Percentiles rank a stretch among this genome's conserved stretches.
These are phyloP conservation scores for Agaricales sp. DNA, from an alignment of 1,284 basidiomycete genomes.

Conservation along the genomic window DNA sequence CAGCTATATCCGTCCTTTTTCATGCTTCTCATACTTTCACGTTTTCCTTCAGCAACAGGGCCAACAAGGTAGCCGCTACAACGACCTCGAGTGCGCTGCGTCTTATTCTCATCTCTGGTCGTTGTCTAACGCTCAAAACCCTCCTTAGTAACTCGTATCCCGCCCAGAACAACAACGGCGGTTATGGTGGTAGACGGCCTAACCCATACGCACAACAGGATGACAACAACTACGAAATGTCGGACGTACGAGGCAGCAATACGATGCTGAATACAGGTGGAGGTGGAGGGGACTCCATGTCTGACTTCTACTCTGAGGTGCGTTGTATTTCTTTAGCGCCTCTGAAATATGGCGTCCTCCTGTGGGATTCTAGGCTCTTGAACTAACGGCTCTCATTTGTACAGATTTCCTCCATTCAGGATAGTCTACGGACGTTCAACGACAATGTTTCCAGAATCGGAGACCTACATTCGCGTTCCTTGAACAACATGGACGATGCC, in stretches of 20 bases:
- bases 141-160: conserved; percentile 49
- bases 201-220: conserved; percentile 65
- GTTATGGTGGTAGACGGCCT: conserved; percentile 32
- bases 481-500: conserved; percentile 71
- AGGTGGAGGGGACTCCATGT: conserved; percentile 45
- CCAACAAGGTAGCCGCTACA: background rate
- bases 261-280: conserved; percentile 28
- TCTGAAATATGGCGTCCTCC: background rate
- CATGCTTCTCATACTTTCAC: conserved; percentile 2
- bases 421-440: conserved; percentile 58
- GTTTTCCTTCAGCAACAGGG: conserved; percentile 1
- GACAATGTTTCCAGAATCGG: conserved; percentile 60
- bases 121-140: conserved; percentile 7
- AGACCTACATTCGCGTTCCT: conserved; percentile 64
- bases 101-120: conserved; percentile 7
- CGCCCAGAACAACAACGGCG: conserved; percentile 33
- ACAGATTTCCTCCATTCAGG: conserved; percentile 68
- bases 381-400: background rate
- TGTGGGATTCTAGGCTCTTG: too few species aligned
- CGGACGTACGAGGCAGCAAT: conserved; percentile 49
- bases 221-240: conserved; percentile 58
- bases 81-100: background rate
- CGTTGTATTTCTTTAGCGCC: conserved; percentile 12
- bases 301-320: conserved; percentile 68
- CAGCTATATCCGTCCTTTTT: too few species aligned